Evolutionary conservation across 306 rosid genomes (phyloP).

Genomic region (Betula pendula): DNA sequence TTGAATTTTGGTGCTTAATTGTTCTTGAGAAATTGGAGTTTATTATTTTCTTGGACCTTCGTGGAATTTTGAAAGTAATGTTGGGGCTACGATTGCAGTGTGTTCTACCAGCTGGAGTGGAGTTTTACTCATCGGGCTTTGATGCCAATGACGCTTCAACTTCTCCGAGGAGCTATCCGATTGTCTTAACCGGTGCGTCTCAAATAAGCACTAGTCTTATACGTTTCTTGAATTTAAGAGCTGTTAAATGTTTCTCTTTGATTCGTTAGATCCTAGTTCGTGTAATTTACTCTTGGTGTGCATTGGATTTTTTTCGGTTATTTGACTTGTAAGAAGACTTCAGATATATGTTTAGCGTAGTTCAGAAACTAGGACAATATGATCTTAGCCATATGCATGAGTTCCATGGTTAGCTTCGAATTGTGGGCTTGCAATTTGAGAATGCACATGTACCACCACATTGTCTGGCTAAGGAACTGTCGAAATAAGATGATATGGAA

Average conservation of each 20-base stretch:
- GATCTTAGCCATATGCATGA: neutral
- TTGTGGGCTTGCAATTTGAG: neutral
- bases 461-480: neutral
- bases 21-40: neutral
- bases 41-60: neutral
- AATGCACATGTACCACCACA: neutral
- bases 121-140: conserved; percentile 67
- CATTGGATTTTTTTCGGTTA: neutral
- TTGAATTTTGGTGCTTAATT: neutral
- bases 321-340: neutral
- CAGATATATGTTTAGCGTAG: neutral
- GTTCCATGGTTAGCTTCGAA: neutral
- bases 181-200: conserved; percentile 79
- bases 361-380: neutral
- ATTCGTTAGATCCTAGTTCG: neutral
- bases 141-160: conserved; percentile 60
- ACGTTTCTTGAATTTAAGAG: too few species aligned
- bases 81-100: conserved; percentile 53
- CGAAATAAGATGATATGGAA: too few species aligned
- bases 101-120: conserved; percentile 95
- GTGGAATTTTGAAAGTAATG: neutral
- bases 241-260: neutral
- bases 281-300: neutral
- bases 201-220: neutral
- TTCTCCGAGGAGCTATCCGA: conserved; percentile 90